Percentiles rank a stretch among this genome's conserved stretches.
phyloP scores from a whole-genome alignment of 2,329 filamentous ascomycete species.

The Cladosporium sphaerospermum region DNA sequence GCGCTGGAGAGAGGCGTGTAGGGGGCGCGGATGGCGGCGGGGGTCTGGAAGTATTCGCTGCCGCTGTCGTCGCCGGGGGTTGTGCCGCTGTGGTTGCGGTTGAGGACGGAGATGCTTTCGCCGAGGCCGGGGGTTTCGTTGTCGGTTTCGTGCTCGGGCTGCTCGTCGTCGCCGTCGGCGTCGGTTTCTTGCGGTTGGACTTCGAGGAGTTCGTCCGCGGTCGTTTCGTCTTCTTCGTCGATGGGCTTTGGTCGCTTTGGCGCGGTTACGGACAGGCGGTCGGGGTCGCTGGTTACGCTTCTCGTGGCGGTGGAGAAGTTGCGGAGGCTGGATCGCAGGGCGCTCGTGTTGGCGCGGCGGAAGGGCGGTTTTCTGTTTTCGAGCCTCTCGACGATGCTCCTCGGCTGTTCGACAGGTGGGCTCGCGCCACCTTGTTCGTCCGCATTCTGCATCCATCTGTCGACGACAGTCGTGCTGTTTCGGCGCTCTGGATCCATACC shows the following conservation, averaged over 20 bases:
- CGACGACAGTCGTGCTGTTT: conserved; percentile 74
- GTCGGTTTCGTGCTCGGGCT: conserved; percentile 64
- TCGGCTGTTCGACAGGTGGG: conserved; percentile 56
- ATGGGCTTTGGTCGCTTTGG: conserved; percentile 36
- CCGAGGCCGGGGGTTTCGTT: conserved; percentile 33
- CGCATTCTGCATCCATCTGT: conserved; percentile 78
- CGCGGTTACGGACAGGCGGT: conserved; percentile 32
- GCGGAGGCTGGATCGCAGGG: conserved; percentile 29
- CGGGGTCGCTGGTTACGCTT: conserved; percentile 53
- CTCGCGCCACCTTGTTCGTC: conserved; percentile 48
- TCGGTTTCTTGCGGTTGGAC: conserved; percentile 60
- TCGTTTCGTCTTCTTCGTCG: conserved; percentile 42
- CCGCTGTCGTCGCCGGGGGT: conserved; percentile 24
- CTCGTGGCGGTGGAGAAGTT: conserved; percentile 47
- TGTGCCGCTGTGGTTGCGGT: conserved; percentile 19
- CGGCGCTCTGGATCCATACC: conserved; percentile 49
- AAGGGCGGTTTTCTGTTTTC: conserved; percentile 50
- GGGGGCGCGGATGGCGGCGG: conserved; percentile 27
- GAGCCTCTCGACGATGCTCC: conserved; percentile 51
- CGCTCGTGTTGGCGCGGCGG: conserved; percentile 43
- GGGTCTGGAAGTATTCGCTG: conserved; percentile 40
- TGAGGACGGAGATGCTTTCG: conserved; percentile 29
- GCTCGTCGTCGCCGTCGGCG: conserved; percentile 81
- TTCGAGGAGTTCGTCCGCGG: conserved; percentile 32
- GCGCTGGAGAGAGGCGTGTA: conserved; percentile 22